Percentiles rank a stretch among this genome's conserved stretches.
phyloP scores from a whole-genome alignment of 306 rosid species.

The Gleditsia sinensis region DNA sequence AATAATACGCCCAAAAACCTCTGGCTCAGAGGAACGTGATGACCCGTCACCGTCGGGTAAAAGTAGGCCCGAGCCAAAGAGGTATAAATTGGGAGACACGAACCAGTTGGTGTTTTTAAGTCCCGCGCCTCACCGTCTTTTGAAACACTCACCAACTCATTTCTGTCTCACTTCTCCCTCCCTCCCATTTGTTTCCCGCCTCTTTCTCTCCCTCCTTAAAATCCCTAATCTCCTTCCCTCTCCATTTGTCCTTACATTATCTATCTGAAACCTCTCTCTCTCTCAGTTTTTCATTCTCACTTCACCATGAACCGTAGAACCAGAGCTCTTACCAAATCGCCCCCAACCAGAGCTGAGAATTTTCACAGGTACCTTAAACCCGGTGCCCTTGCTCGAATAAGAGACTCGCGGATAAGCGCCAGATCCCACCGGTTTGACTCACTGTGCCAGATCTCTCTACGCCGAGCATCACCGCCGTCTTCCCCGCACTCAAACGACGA shows the following conservation, averaged over 20 bases:
- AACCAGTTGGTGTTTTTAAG: not conserved
- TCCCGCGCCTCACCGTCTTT: not conserved
- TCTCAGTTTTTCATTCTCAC: not conserved
- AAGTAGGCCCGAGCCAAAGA: no score
- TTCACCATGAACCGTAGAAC: slow-evolving; percentile 61
- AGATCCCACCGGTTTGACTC: slow-evolving; percentile 52
- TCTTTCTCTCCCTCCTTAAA: slow-evolving; percentile 38
- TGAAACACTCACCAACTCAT: not conserved
- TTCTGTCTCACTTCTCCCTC: not conserved
- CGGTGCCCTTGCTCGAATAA: slow-evolving; percentile 80
- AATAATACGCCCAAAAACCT: no score
- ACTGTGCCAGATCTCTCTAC: slow-evolving; percentile 32
- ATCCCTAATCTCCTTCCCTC: slow-evolving; percentile 13
- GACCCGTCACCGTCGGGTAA: no score
- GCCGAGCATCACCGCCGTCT: slow-evolving; percentile 32
- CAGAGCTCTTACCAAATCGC: slow-evolving; percentile 24
- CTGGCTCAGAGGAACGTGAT: no score
- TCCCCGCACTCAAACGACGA: slow-evolving; percentile 28
- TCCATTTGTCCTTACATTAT: no score
- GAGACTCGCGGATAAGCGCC: slow-evolving; percentile 83
- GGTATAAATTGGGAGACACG: no score
- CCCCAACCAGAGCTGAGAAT: slow-evolving; percentile 37
- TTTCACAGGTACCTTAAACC: slow-evolving; percentile 83
- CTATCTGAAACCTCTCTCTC: not conserved
- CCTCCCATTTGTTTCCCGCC: slow-evolving; percentile 28